Percentiles rank a stretch among this genome's conserved stretches.
These are phyloP conservation scores for Alternaria tenuissima DNA, from an alignment of 2,329 filamentous ascomycete species.

Conservation along the genomic window DNA sequence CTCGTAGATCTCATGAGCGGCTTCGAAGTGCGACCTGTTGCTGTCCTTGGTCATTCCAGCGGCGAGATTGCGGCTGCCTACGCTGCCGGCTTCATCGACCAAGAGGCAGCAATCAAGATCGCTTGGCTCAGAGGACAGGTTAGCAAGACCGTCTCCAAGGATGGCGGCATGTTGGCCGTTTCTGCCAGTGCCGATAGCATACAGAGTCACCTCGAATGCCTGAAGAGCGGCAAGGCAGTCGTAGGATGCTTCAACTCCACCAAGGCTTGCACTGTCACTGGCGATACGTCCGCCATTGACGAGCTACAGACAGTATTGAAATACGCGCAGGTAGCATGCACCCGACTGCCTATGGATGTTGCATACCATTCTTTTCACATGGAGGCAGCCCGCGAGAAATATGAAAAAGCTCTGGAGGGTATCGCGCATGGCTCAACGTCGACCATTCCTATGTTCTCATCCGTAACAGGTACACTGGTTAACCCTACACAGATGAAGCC, in stretches of 20 bases:
- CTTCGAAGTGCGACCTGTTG: slow-evolving; percentile 17
- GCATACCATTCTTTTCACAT: slow-evolving; percentile 57
- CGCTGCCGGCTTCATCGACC: slow-evolving; percentile 5
- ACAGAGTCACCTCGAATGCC: not conserved
- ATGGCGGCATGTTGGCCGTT: slow-evolving; percentile 14
- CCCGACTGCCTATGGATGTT: slow-evolving; percentile 9
- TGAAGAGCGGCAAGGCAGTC: slow-evolving; percentile 6
- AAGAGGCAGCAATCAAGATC: slow-evolving; percentile 15
- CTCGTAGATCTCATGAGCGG: slow-evolving; percentile 26
- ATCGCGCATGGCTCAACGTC: slow-evolving; percentile 1
- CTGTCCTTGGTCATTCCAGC: slow-evolving; percentile 30
- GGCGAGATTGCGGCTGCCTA: slow-evolving; percentile 37
- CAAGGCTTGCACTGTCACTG: slow-evolving; percentile 55
- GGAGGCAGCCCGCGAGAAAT: slow-evolving; percentile 19
- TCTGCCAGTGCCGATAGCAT: slow-evolving; percentile 1
- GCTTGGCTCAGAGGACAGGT: slow-evolving; percentile 11
- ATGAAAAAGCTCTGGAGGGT: slow-evolving; percentile 5
- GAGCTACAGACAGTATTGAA: slow-evolving; percentile 28
- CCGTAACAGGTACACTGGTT: slow-evolving; percentile 11
- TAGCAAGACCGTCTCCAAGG: slow-evolving; percentile 7
- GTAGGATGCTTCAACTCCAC: slow-evolving; percentile 51
- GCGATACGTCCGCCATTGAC: slow-evolving; percentile 52
- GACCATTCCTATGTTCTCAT: slow-evolving; percentile 16
- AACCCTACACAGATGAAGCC: slow-evolving; percentile 1
- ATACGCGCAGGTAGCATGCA: slow-evolving; percentile 11